Evolutionary conservation across 2,329 filamentous ascomycete species (phyloP).

Genomic region (Phoma sp.): DNA sequence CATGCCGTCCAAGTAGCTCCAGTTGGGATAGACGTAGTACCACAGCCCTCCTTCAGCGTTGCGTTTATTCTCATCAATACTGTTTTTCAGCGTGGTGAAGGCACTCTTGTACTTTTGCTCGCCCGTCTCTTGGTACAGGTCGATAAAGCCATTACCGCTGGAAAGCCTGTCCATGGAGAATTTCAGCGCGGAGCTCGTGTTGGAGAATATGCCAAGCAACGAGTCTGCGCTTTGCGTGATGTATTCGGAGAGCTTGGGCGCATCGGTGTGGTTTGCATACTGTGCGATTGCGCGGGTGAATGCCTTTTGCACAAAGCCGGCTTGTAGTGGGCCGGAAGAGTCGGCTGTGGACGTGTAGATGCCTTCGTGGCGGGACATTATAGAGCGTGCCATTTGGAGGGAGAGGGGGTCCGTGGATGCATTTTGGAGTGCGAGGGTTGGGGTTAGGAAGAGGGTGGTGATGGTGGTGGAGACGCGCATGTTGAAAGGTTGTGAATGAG

Average conservation of each 20-base stretch:
- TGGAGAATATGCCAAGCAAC: neutral
- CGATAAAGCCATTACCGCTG: constrained; percentile 36
- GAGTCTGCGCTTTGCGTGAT: neutral
- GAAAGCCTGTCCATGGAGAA: constrained; percentile 42
- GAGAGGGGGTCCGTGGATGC: constrained; percentile 10
- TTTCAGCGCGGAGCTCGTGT: neutral
- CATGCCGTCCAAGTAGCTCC: constrained; percentile 64
- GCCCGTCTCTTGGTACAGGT: constrained; percentile 20
- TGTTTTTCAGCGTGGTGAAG: constrained; percentile 26
- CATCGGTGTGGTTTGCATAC: constrained; percentile 8
- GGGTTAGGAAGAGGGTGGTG: neutral
- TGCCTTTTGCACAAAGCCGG: constrained; percentile 46
- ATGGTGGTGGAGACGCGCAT: constrained; percentile 2
- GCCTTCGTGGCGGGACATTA: constrained; percentile 43
- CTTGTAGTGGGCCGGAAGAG: constrained; percentile 35
- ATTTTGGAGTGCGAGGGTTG: neutral
- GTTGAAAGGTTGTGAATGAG: no score
- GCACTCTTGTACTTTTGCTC: constrained; percentile 23
- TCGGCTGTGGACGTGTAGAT: constrained; percentile 30
- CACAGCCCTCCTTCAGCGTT: constrained; percentile 43
- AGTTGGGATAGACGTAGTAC: constrained; percentile 57
- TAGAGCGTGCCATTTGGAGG: constrained; percentile 39
- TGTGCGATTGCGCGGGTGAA: constrained; percentile 28
- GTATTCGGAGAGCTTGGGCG: neutral
- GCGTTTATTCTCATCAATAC: constrained; percentile 36